Percentiles rank a stretch among this genome's conserved stretches.
phyloP scores from a whole-genome alignment of 768 basidiomycete genomes.

The Trametes punicea region DNA sequence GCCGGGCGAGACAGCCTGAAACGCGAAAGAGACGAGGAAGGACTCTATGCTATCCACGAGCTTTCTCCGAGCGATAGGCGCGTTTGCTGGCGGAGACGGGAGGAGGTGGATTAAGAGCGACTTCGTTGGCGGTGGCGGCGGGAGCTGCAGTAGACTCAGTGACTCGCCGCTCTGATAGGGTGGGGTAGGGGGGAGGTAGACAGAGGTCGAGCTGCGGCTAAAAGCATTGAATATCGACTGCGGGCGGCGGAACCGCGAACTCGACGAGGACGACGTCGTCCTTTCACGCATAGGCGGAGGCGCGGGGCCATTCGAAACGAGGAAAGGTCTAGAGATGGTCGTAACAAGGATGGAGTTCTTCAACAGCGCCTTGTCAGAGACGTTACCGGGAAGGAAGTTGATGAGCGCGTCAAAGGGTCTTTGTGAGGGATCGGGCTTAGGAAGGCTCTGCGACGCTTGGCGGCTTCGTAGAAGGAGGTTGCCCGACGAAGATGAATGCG shows the following conservation, averaged over 20 bases:
- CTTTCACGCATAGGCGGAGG: neutral
- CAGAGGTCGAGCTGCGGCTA: conserved; percentile 13
- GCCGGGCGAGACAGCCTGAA: conserved; percentile 15
- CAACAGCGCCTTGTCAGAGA: conserved; percentile 34
- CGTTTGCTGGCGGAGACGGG: conserved; percentile 19
- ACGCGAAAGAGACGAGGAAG: conserved; percentile 36
- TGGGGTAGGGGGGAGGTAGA: conserved; percentile 12
- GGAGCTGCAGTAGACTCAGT: neutral
- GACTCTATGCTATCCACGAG: conserved; percentile 37
- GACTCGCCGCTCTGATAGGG: conserved; percentile 17
- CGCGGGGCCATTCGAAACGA: conserved; percentile 22
- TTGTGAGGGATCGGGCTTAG: conserved; percentile 31
- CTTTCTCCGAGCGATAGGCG: conserved; percentile 25
- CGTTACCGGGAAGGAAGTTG: conserved; percentile 33
- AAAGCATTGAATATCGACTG: conserved; percentile 13
- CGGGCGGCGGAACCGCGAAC: conserved; percentile 4
- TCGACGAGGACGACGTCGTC: conserved; percentile 7
- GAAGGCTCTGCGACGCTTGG: conserved; percentile 15
- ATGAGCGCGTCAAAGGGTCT: conserved; percentile 38
- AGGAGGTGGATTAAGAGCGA: conserved; percentile 34
- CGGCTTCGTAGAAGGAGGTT: conserved; percentile 9
- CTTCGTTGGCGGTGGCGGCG: conserved; percentile 3
- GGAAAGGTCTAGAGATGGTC: conserved; percentile 37
- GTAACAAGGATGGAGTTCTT: conserved; percentile 40
- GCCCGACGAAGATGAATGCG: conserved; percentile 11